phyloP scores from a whole-genome alignment of 2,329 filamentous ascomycete genomes.

The Stachybotrys chartarum region DNA sequence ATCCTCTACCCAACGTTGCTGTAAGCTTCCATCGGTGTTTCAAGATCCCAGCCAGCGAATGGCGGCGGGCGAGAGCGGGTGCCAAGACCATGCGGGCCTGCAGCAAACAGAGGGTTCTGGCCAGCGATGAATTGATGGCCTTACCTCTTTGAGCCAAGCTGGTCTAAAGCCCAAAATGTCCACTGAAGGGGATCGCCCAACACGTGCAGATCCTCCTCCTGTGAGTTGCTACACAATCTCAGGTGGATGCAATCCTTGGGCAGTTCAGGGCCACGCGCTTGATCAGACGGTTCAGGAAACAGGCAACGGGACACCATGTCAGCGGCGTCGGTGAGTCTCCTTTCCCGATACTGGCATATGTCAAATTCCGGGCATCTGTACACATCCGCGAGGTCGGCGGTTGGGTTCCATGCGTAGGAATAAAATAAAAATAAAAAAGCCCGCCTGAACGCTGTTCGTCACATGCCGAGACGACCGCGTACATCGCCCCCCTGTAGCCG shows the following conservation, averaged over 20 bases:
- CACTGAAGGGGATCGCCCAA: not conserved
- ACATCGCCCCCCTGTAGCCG: not conserved
- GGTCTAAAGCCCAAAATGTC: too few relatives aligned
- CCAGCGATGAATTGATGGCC: not conserved
- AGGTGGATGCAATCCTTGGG: not conserved
- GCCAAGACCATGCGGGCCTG: not conserved
- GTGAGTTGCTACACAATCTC: not conserved
- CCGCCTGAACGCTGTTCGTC: not conserved
- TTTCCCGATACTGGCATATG: too few relatives aligned
- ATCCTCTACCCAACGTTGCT: too few relatives aligned
- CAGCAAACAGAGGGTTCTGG: not conserved
- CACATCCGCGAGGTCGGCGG: too few relatives aligned
- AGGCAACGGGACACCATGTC: not conserved
- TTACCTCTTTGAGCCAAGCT: too few relatives aligned
- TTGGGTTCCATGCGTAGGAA: too few relatives aligned
- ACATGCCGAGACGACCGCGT: not conserved
- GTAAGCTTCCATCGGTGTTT: not conserved
- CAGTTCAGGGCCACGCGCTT: too few relatives aligned
- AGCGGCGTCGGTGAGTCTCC: too few relatives aligned
- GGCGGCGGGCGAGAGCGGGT: not conserved
- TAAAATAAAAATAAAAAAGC: too few relatives aligned
- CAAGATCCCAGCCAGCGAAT: not conserved
- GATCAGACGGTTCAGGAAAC: not conserved
- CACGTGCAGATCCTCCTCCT: not conserved
- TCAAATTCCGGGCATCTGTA: too few relatives aligned